phyloP scores from a whole-genome alignment of 768 basidiomycete species.

The Calocera viscosa region DNA sequence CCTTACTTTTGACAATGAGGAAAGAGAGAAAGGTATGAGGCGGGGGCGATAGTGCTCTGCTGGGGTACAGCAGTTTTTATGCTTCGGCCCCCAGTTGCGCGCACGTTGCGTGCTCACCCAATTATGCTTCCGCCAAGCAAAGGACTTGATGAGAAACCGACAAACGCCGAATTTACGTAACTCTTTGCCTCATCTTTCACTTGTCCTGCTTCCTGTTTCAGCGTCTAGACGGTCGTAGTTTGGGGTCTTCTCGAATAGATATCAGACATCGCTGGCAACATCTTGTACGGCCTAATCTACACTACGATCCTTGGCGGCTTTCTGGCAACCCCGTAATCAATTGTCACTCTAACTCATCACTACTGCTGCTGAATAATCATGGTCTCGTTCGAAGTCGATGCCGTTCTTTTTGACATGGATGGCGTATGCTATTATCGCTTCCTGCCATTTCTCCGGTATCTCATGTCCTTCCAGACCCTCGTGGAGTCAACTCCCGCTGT shows the following conservation, averaged over 20 bases:
- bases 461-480: neutral
- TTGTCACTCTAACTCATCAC: neutral
- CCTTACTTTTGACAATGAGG: constrained; percentile 14
- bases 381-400: constrained; percentile 7
- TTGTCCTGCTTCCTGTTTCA: neutral
- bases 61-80: constrained; percentile 7
- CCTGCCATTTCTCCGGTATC: neutral
- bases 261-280: neutral
- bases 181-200: constrained; percentile 4
- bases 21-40: constrained; percentile 15
- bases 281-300: neutral
- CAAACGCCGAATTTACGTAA: constrained; percentile 7
- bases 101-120: constrained; percentile 7
- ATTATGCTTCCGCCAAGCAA: constrained; percentile 8
- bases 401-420: constrained; percentile 8
- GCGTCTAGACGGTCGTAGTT: neutral
- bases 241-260: neutral
- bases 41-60: constrained; percentile 5
- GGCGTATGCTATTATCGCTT: neutral
- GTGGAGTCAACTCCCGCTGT: constrained; percentile 5
- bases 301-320: neutral
- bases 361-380: constrained; percentile 1
- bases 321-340: neutral
- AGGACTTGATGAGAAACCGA: constrained; percentile 4
- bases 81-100: neutral